Percentiles rank a stretch among this genome's conserved stretches.
Conservation (phyloP, 805 yeast genomes). For the Ogataea saltuana region DNA sequence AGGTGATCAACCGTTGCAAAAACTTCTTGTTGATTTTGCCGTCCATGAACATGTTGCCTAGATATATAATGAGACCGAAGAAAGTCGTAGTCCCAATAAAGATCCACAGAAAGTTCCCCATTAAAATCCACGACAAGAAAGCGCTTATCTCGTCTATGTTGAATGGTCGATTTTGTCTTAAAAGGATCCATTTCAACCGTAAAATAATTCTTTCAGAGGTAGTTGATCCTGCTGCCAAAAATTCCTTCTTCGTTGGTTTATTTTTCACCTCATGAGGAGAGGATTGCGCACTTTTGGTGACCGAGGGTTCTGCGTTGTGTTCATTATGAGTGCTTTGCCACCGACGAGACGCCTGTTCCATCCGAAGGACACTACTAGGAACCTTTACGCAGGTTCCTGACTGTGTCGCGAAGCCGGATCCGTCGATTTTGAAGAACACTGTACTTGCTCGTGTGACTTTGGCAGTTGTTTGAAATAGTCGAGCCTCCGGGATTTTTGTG, state of each 20-base stretch:
- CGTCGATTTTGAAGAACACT: neutral
- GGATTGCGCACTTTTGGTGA: no score
- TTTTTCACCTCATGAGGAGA: no score
- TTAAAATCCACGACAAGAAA: constrained; percentile 54
- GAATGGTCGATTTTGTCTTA: constrained; percentile 49
- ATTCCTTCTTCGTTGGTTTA: constrained; percentile 11
- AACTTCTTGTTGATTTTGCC: constrained; percentile 30
- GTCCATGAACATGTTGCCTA: constrained; percentile 39
- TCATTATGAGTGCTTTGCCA: neutral
- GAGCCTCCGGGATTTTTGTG: neutral
- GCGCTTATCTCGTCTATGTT: constrained; percentile 54
- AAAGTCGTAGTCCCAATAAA: constrained; percentile 60
- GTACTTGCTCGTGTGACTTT: constrained; percentile 1
- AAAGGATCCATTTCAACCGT: constrained; percentile 46
- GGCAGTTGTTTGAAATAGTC: neutral
- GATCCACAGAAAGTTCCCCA: constrained; percentile 59
- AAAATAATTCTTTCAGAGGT: constrained; percentile 16
- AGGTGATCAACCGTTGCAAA: constrained; percentile 32
- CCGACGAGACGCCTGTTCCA: no score
- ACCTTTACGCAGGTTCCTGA: no score
- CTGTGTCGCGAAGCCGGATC: no score
- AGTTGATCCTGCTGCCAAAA: constrained; percentile 21
- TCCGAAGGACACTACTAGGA: no score
- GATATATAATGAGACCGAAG: constrained; percentile 47
- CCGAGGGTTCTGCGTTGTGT: no score